Percentiles rank a stretch among this genome's conserved stretches.
Conservation (phyloP, 306 rosid genomes). For the Prinsepia uniflora region DNA sequence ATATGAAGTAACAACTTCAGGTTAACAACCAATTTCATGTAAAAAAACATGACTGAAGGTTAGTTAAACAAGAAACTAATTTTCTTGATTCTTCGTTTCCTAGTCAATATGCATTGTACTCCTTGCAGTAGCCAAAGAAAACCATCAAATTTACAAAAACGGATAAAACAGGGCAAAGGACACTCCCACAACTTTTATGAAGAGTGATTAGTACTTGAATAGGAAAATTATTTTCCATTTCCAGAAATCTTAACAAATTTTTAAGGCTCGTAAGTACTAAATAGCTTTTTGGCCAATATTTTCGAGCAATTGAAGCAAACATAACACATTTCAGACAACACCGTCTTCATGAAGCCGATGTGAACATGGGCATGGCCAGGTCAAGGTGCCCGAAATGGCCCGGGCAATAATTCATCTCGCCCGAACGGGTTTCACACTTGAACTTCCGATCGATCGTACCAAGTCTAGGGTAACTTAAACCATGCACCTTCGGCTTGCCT, state of each 20-base stretch:
- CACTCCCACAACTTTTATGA: too few relatives aligned
- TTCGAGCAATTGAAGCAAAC: constrained; percentile 96
- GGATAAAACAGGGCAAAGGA: too few relatives aligned
- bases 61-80: too few relatives aligned
- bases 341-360: constrained; percentile 87
- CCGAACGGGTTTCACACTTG: constrained; percentile 92
- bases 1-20: not conserved
- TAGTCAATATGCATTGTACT: not conserved
- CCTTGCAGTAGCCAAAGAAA: not conserved
- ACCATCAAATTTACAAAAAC: too few relatives aligned
- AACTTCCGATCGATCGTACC: constrained; percentile 84
- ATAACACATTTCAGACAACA: constrained; percentile 68
- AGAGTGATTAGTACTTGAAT: not conserved
- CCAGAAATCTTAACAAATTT: too few relatives aligned
- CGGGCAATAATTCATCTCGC: constrained; percentile 89
- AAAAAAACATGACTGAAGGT: too few relatives aligned
- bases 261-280: constrained; percentile 28
- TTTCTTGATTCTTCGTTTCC: too few relatives aligned
- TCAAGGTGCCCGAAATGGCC: constrained; percentile 96
- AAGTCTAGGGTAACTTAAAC: constrained; percentile 80
- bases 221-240: not conserved
- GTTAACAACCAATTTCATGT: not conserved
- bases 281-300: constrained; percentile 74
- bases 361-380: constrained; percentile 96
- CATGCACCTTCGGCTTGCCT: constrained; percentile 82